Conservation (phyloP, 371 early-diverging fungal genomes). For the Capillidium heterosporum region DNA sequence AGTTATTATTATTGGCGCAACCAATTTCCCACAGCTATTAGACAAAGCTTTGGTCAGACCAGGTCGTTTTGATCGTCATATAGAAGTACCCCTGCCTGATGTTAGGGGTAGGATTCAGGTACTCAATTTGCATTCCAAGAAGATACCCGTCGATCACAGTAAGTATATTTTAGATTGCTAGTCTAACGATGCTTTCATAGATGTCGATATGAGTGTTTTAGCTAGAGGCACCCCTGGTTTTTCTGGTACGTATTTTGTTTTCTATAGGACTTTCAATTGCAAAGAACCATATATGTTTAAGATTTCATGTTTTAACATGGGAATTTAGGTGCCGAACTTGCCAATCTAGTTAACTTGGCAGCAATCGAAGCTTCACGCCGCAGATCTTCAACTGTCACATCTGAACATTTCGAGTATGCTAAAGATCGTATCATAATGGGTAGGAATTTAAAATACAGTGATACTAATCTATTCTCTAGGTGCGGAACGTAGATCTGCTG, state of each 20-base stretch:
- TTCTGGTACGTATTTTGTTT: constrained; percentile 26
- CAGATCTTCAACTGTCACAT: constrained; percentile 38
- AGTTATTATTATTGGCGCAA: constrained; percentile 95
- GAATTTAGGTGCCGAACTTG: constrained; percentile 67
- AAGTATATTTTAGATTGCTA: not conserved
- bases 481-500: constrained; percentile 81
- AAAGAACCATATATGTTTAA: not conserved
- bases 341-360: constrained; percentile 87
- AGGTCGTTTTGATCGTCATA: constrained; percentile 92
- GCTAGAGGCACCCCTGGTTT: constrained; percentile 96
- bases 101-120: constrained; percentile 88
- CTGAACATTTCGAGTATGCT: constrained; percentile 81
- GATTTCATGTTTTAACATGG: not conserved
- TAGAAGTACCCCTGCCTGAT: constrained; percentile 93
- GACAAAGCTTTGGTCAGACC: constrained; percentile 95
- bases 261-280: not conserved
- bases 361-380: constrained; percentile 85
- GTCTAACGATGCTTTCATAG: not conserved
- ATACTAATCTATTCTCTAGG: constrained; percentile 10
- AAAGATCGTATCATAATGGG: constrained; percentile 97
- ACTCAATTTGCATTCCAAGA: constrained; percentile 74
- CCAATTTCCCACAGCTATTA: constrained; percentile 95
- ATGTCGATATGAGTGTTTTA: constrained; percentile 64
- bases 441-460: not conserved
- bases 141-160: constrained; percentile 27